A percentile compares a stretch with the other conserved stretches of the same genome.
Conservation (phyloP, 2,329 filamentous ascomycete genomes). For the Ophiostoma pallidulum region DNA sequence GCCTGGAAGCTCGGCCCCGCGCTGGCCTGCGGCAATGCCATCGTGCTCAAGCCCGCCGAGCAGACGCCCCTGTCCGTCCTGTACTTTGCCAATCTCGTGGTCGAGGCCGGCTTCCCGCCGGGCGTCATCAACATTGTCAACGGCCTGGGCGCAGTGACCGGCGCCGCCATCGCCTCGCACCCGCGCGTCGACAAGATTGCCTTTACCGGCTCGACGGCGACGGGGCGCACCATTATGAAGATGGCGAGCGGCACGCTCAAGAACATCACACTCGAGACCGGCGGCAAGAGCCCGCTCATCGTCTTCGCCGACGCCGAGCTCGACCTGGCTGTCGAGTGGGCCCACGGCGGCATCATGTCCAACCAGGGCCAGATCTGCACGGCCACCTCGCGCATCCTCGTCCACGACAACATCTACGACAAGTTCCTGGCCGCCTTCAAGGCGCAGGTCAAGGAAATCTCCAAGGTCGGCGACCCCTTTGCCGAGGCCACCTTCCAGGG, state of each 20-base stretch:
- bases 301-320: slow-evolving; percentile 53
- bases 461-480: slow-evolving; percentile 53
- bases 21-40: slow-evolving; percentile 49
- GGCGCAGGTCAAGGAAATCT: slow-evolving; percentile 24
- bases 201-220: slow-evolving; percentile 62
- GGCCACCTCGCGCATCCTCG: slow-evolving; percentile 62
- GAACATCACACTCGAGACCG: slow-evolving; percentile 49
- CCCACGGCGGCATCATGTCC: slow-evolving; percentile 45
- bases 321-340: slow-evolving; percentile 49
- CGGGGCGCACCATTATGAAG: slow-evolving; percentile 60
- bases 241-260: slow-evolving; percentile 51
- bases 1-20: slow-evolving; percentile 64
- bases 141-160: slow-evolving; percentile 55
- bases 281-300: slow-evolving; percentile 49
- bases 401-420: slow-evolving; percentile 49
- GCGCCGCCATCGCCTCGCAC: slow-evolving; percentile 56
- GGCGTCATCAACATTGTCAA: slow-evolving; percentile 66
- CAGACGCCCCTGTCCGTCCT: slow-evolving; percentile 53
- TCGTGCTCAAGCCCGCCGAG: slow-evolving; percentile 54
- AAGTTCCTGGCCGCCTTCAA: slow-evolving; percentile 49
- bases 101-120: slow-evolving; percentile 63
- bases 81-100: slow-evolving; percentile 53
- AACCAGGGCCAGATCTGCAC: slow-evolving; percentile 70
- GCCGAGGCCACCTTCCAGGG: slow-evolving; percentile 42
- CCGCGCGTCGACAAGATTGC: slow-evolving; percentile 60